These are phyloP conservation scores for Periconia sp. DNA, from an alignment of 2,329 filamentous ascomycete species.

Conservation along the genomic window DNA sequence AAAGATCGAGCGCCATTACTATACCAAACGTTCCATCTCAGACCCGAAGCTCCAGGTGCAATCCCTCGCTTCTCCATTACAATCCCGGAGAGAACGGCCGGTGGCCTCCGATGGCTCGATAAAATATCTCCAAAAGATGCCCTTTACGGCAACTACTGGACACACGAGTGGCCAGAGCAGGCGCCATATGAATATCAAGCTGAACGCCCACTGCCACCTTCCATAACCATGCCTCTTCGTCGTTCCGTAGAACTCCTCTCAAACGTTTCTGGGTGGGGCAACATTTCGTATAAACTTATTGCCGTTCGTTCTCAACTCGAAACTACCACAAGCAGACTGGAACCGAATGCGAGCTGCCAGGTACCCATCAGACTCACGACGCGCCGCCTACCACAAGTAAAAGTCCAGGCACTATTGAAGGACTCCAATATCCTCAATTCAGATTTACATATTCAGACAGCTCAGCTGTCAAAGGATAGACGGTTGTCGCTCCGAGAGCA, in stretches of 20 bases:
- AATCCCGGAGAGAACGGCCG: slow-evolving; percentile 7
- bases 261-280: not conserved
- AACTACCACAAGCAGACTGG: slow-evolving; percentile 2
- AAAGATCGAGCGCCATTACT: slow-evolving; percentile 14
- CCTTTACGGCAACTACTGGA: slow-evolving; percentile 10
- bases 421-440: slow-evolving; percentile 2
- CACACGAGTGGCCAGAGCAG: slow-evolving; percentile 13
- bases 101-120: slow-evolving; percentile 3
- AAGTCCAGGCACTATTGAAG: slow-evolving; percentile 1
- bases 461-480: slow-evolving; percentile 10
- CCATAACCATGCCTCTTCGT: slow-evolving; percentile 5
- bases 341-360: slow-evolving; percentile 10
- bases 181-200: slow-evolving; percentile 11
- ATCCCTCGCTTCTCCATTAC: slow-evolving; percentile 15
- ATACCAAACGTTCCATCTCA: slow-evolving; percentile 12
- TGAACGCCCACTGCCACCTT: slow-evolving; percentile 21
- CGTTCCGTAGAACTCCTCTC: slow-evolving; percentile 5
- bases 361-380: slow-evolving; percentile 15
- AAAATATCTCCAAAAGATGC: slow-evolving; percentile 1
- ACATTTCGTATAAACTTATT: slow-evolving; percentile 17
- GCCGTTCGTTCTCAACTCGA: slow-evolving; percentile 14
- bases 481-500: slow-evolving; percentile 14
- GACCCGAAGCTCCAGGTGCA: not conserved
- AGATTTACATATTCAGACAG: slow-evolving; percentile 13
- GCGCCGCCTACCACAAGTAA: slow-evolving; percentile 8